phyloP scores from a whole-genome alignment of 2,329 filamentous ascomycete species.

The Hirsutella rhossiliensis region DNA sequence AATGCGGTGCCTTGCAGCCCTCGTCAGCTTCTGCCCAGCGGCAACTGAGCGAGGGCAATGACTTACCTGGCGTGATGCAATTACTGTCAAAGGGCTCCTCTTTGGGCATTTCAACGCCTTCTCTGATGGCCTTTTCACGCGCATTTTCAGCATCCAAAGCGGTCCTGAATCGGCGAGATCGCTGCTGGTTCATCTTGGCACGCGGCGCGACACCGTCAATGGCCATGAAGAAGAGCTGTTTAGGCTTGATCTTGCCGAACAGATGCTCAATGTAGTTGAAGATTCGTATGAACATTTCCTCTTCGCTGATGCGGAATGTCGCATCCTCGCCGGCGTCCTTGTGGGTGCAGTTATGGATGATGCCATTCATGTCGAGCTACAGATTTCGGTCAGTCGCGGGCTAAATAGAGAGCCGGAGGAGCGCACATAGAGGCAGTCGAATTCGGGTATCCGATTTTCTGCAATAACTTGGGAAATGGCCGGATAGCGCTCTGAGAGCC shows the following conservation, averaged over 20 bases:
- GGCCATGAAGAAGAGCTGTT: slow-evolving; percentile 98
- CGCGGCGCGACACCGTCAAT: slow-evolving; percentile 95
- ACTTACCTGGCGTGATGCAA: slow-evolving; percentile 79
- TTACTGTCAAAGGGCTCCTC: slow-evolving; percentile 98
- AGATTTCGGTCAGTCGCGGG: slow-evolving; percentile 9
- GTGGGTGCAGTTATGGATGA: slow-evolving; percentile 99
- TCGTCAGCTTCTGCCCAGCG: slow-evolving; percentile 6
- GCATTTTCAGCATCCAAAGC: slow-evolving; percentile 83
- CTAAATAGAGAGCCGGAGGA: background rate
- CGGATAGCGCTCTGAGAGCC: slow-evolving; percentile 98
- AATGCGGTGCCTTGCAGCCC: slow-evolving; percentile 58
- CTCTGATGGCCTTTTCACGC: slow-evolving; percentile 79
- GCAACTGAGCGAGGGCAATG: background rate
- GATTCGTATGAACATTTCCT: slow-evolving; percentile 99
- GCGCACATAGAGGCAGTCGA: slow-evolving; percentile 83
- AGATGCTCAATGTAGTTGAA: slow-evolving; percentile 99
- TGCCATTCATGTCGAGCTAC: slow-evolving; percentile 93
- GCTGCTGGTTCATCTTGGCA: slow-evolving; percentile 99
- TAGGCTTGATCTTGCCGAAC: slow-evolving; percentile 97
- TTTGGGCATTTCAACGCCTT: slow-evolving; percentile 87
- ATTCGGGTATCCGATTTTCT: slow-evolving; percentile 97
- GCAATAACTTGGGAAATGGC: slow-evolving; percentile 97
- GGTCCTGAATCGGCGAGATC: slow-evolving; percentile 86
- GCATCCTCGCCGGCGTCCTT: slow-evolving; percentile 81
- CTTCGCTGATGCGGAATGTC: slow-evolving; percentile 85